These are phyloP conservation scores for Plasmodium adleri DNA, from an alignment of 169 alveolate genomes.

Conservation along the genomic window DNA sequence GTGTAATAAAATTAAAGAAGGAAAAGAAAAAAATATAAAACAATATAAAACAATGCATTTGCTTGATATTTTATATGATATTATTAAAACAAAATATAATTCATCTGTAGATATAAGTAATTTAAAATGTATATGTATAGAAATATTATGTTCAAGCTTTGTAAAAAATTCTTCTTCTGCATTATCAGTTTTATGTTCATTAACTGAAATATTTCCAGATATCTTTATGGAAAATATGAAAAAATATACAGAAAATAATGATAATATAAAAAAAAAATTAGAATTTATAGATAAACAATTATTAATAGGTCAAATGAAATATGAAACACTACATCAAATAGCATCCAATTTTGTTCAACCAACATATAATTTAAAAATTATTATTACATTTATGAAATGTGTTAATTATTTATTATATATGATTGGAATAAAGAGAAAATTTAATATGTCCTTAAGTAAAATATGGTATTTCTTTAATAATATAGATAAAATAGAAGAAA, in stretches of 20 bases:
- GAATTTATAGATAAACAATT: constrained; percentile 41
- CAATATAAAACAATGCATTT: constrained; percentile 64
- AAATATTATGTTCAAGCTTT: constrained; percentile 66
- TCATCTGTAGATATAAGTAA: constrained; percentile 41
- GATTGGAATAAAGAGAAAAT: constrained; percentile 73
- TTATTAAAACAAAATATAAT: constrained; percentile 49
- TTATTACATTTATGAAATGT: constrained; percentile 74
- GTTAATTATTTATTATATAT: constrained; percentile 46
- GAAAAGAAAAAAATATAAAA: constrained; percentile 24
- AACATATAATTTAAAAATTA: constrained; percentile 39
- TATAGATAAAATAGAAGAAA: constrained; percentile 48
- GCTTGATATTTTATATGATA: constrained; percentile 55
- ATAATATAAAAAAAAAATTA: constrained; percentile 19
- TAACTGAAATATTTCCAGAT: constrained; percentile 58
- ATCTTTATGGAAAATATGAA: constrained; percentile 28
- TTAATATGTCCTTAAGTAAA: constrained; percentile 49
- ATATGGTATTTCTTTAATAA: constrained; percentile 71
- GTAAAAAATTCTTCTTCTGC: constrained; percentile 76
- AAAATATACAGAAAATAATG: constrained; percentile 31
- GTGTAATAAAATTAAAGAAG: constrained; percentile 6
- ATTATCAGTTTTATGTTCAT: constrained; percentile 52
- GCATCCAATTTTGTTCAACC: constrained; percentile 20
- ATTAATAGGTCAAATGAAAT: constrained; percentile 21
- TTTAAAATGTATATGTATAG: constrained; percentile 72
- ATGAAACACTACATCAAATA: constrained; percentile 4